Evolutionary conservation across 164 flowering plant species (phyloP).

Genomic region (Magnolia kwangsiensis): DNA sequence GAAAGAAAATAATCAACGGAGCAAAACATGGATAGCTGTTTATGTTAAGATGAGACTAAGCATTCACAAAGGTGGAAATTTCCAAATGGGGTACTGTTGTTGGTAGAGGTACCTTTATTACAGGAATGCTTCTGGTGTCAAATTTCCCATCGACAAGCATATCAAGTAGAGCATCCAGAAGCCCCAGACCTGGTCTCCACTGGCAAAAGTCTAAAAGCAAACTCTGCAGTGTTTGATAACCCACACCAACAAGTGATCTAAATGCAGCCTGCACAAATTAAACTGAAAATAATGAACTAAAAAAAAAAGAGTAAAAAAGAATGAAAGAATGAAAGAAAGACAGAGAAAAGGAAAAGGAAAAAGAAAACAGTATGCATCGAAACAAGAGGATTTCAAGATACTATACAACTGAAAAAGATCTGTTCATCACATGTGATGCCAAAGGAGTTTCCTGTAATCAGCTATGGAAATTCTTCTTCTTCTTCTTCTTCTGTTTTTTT

Average conservation of each 20-base stretch:
- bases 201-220: slow-evolving; percentile 85
- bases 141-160: slow-evolving; percentile 97
- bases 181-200: slow-evolving; percentile 63
- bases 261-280: slow-evolving; percentile 66
- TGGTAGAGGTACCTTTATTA: slow-evolving; percentile 59
- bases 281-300: neutral
- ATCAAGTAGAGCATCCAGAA: slow-evolving; percentile 83
- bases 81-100: neutral
- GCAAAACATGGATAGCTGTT: neutral
- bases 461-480: neutral
- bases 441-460: neutral
- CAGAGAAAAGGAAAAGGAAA: too few relatives aligned
- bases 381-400: neutral
- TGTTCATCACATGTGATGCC: neutral
- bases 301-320: neutral
- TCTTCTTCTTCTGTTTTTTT: too few relatives aligned
- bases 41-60: neutral
- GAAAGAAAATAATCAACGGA: neutral
- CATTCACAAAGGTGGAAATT: neutral
- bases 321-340: too few relatives aligned
- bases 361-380: neutral
- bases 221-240: slow-evolving; percentile 82
- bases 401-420: neutral
- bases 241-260: slow-evolving; percentile 85
- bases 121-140: slow-evolving; percentile 48